Base-by-base conservation (phyloP, 352 stramenopile species). In the Phytophthora vignae region DNA sequence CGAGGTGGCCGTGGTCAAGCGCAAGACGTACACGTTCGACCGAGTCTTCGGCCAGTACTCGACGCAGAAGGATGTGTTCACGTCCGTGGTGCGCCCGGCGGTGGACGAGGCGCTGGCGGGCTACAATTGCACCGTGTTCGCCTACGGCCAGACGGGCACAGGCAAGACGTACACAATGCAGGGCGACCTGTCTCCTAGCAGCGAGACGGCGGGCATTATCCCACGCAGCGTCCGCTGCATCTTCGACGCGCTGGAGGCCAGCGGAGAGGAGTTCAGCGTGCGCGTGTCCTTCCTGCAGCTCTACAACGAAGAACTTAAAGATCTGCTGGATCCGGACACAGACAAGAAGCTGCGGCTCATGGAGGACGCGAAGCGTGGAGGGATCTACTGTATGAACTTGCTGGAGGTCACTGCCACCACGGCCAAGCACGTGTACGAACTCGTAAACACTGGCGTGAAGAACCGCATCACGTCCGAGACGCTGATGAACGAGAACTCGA, bases 111-210 rank as follows among this genome's bases (percentile, higher is more conserved):
- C 98, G 44, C 86, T 99, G 46, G 83, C 82, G 0, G 97, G 97
- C 0, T 99, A 98, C 81, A 99, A 99, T 78, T 98, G 90, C 73
- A 99, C 95, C 8, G 94, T 99, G 12, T 99, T 99, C 77, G 96
- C 97, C 25, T 99, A 99, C 74, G 97, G 97, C 53, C 97, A 99
- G 82, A 98, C 90, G 3, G 96, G 97, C 44, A 99, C 97, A 17
- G 97, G 98, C 42, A 99, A 99, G 83, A 99, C 98, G 44, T 95
- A 99, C 82, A 99, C 98, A 3, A 99, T 99, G 96, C 97, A 99
- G 78, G 97, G 97, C 38, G 85, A 92, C 10, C 66, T 99, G n/a
- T 78, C 81, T 44, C 84, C 92, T 0, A 87, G 90, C 64, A 77
- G 93, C 38, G 94, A 98, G 57, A 79, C 82, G 9, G 93, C 92